Evolutionary conservation across 1,284 basidiomycete species (phyloP), one percentile per base, ranked within the genome.

Genomic region (Austroboletus novae-zelandiae): DNA sequence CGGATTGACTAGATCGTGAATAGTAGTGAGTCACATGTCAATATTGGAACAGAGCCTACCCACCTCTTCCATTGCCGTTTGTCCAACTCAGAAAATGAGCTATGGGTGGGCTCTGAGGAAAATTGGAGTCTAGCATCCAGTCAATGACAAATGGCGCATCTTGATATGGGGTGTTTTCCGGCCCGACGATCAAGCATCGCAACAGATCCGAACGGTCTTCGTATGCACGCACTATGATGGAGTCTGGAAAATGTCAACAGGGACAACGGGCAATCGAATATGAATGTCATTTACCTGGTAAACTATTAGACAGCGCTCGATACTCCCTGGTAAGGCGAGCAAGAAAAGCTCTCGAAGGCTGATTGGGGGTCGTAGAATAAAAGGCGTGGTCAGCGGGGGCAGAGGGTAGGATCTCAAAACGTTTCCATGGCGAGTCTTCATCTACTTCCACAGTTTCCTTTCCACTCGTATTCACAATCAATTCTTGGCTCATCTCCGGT

Each of bases 41-140:
- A 23, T 17, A 23, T 23, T 5, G 20, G 45, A 46, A 43, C 14
- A 45, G 10, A 43, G 48, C 3, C 13, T 17, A 65, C 79, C 64
- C 73, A 84, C 88, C 90, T 75, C 92, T 77, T 17, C 94, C 94
- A 61, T 94, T 93, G 10, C 92, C 94, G 66, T 92, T 91, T 10
- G 94, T 97, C 89, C 94, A 96, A 55, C 91, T 94, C 53, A 87
- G 79, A 70, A 97, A 98, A 71, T 93, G 87, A 5, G 94, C 94
- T 40, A 85, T 75, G 0, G 94, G 94, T 6, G 94, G 93, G 56
- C 82, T 84, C 58, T 88, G 78, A 3, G 94, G 94, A 68, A 94
- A 98, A 62, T 86, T 84, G 8, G 90, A 87, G 62, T 91, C 87
- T 27, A 96, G 77, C 78, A 88, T 86, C 81, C 95, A 93, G 71